Evolutionary conservation across 2,329 filamentous ascomycete species (phyloP).

Genomic region (Colletotrichum siamense): DNA sequence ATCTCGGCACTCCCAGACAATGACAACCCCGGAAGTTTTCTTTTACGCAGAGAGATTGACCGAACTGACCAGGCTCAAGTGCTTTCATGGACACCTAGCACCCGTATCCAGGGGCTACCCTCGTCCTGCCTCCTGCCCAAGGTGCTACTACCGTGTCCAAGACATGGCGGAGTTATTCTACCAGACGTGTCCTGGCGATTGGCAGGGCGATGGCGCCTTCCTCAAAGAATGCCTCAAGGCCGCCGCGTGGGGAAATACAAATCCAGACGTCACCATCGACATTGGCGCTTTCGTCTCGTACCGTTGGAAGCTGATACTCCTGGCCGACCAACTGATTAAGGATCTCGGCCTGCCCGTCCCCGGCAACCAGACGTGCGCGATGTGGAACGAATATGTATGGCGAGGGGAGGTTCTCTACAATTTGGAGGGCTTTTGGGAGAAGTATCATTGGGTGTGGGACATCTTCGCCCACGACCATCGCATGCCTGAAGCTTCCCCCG

Average conservation of each 20-base stretch:
- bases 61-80: neutral
- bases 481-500: neutral
- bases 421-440: neutral
- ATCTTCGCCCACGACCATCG: neutral
- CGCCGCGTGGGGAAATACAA: neutral
- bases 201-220: neutral
- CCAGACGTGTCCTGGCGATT: neutral
- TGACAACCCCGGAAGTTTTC: neutral
- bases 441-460: neutral
- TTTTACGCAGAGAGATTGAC: neutral
- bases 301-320: neutral
- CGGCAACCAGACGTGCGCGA: neutral
- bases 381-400: neutral
- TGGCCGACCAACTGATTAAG: neutral
- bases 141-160: neutral
- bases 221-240: neutral
- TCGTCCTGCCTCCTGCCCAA: neutral
- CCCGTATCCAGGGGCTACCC: neutral
- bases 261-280: neutral
- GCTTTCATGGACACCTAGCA: neutral
- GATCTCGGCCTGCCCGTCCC: neutral
- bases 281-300: neutral
- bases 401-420: neutral
- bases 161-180: neutral
- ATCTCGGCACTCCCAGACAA: neutral